Conservation (phyloP, 2,329 filamentous ascomycete species). For the Fusarium transvaalense region DNA sequence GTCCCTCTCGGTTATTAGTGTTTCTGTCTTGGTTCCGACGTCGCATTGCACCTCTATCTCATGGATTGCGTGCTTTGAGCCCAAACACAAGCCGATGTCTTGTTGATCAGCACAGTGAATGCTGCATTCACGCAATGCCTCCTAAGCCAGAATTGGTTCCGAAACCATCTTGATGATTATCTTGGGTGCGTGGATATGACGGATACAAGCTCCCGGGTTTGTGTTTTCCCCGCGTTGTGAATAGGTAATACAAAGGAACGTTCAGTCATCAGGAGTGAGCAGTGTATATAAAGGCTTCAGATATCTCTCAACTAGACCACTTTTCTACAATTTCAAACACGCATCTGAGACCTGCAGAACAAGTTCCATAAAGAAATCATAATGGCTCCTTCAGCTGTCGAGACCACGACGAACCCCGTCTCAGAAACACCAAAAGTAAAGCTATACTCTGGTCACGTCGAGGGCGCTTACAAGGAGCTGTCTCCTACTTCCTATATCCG, state of each 20-base stretch:
- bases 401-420: slow-evolving; percentile 29
- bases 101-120: slow-evolving; percentile 18
- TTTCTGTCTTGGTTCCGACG: not conserved
- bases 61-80: slow-evolving; percentile 43
- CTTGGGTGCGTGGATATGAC: not conserved
- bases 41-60: not conserved
- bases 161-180: not conserved
- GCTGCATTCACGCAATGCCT: slow-evolving; percentile 37
- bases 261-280: not conserved
- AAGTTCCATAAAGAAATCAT: not conserved
- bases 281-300: slow-evolving; percentile 34
- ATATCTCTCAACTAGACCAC: not conserved
- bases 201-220: slow-evolving; percentile 20
- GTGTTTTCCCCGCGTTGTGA: slow-evolving; percentile 26
- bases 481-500: slow-evolving; percentile 36
- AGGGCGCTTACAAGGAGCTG: slow-evolving; percentile 46
- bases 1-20: not conserved
- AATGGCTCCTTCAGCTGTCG: slow-evolving; percentile 47
- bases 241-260: not conserved
- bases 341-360: not conserved
- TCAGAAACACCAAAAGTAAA: slow-evolving; percentile 39
- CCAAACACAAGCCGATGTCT: not conserved
- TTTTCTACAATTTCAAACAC: not conserved
- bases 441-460: slow-evolving; percentile 47
- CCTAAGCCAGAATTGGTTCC: slow-evolving; percentile 8